These are phyloP conservation scores for Paralagenidium karlingii DNA, from an alignment of 352 stramenopile species.

Conservation along the genomic window DNA sequence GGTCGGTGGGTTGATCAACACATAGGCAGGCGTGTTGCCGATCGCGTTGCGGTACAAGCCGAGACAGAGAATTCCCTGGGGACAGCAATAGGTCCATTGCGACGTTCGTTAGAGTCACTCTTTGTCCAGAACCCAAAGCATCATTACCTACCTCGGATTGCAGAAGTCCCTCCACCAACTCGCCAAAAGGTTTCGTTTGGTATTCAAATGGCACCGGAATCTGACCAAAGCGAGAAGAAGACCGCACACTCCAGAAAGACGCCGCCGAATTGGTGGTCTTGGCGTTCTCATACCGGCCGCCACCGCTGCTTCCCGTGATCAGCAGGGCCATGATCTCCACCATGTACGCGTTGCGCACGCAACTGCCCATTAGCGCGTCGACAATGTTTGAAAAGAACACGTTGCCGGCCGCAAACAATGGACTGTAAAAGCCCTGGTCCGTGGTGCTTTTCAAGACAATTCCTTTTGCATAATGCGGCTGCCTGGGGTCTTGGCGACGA, in stretches of 20 bases:
- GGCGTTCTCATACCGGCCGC: conserved; percentile 29
- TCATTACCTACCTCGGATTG: conserved; percentile 28
- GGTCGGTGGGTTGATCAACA: conserved; percentile 47
- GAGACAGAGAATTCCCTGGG: conserved; percentile 35
- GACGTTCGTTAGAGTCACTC: not conserved
- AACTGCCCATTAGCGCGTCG: conserved; percentile 48
- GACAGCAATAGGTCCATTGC: conserved; percentile 3
- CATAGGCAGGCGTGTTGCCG: conserved; percentile 27
- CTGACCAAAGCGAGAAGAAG: conserved; percentile 29
- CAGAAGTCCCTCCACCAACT: conserved; percentile 40
- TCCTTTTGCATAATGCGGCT: conserved; percentile 38
- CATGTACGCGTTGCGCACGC: conserved; percentile 37
- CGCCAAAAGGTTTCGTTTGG: conserved; percentile 40
- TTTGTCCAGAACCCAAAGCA: not conserved
- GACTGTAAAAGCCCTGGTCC: conserved; percentile 40
- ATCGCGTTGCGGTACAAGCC: conserved; percentile 32
- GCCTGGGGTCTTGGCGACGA: conserved; percentile 16
- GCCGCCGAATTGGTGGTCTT: conserved; percentile 39
- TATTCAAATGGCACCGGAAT: conserved; percentile 36
- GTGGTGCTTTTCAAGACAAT: too few relatives aligned
- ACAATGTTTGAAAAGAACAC: conserved; percentile 67
- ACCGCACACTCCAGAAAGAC: too few relatives aligned
- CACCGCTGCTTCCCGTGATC: conserved; percentile 40
- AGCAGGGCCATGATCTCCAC: conserved; percentile 62
- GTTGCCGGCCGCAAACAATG: conserved; percentile 42